A percentile compares a stretch with the other conserved stretches of the same genome.
Conservation (phyloP, 192 early-diverging fungal genomes). For the Kickxella alabastrina region DNA sequence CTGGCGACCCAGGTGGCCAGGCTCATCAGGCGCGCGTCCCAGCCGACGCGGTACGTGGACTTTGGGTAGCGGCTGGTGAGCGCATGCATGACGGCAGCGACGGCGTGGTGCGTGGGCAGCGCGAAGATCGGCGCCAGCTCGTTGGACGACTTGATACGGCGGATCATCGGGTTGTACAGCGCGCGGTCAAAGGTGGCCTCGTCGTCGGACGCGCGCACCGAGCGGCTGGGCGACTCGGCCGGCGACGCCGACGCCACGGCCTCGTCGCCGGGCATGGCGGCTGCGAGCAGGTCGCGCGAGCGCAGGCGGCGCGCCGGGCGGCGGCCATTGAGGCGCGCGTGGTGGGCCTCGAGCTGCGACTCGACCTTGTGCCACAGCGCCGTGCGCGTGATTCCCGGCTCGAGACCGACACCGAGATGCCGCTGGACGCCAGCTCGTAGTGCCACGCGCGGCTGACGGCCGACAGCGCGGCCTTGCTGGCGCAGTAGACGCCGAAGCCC, state of each 20-base stretch:
- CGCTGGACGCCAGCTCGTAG: slow-evolving; percentile 41
- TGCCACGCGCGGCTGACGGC: slow-evolving; percentile 46
- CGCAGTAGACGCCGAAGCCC: slow-evolving; percentile 53
- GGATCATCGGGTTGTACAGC: slow-evolving; percentile 42
- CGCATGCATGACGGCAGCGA: slow-evolving; percentile 44
- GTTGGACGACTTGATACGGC: slow-evolving; percentile 41
- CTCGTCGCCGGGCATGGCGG: slow-evolving; percentile 43
- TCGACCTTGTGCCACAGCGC: slow-evolving; percentile 52
- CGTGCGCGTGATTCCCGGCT: slow-evolving; percentile 46
- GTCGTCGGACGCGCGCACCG: slow-evolving; percentile 8
- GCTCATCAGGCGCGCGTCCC: slow-evolving; percentile 50
- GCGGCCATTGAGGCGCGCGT: slow-evolving; percentile 42
- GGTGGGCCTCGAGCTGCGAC: slow-evolving; percentile 49
- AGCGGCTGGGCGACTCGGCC: not conserved
- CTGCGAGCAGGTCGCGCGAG: slow-evolving; percentile 2
- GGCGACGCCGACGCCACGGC: slow-evolving; percentile 38
- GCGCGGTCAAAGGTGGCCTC: not conserved
- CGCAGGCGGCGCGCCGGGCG: slow-evolving; percentile 2
- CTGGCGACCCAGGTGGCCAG: slow-evolving; percentile 40
- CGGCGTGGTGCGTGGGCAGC: slow-evolving; percentile 46
- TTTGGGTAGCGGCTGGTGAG: slow-evolving; percentile 51
- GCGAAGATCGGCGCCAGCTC: slow-evolving; percentile 46
- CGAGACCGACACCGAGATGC: slow-evolving; percentile 47
- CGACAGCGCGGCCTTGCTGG: slow-evolving; percentile 53
- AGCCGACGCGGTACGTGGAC: slow-evolving; percentile 52